Conservation (phyloP, 495 filamentous ascomycete species). For the Aspergillus nidulans region DNA sequence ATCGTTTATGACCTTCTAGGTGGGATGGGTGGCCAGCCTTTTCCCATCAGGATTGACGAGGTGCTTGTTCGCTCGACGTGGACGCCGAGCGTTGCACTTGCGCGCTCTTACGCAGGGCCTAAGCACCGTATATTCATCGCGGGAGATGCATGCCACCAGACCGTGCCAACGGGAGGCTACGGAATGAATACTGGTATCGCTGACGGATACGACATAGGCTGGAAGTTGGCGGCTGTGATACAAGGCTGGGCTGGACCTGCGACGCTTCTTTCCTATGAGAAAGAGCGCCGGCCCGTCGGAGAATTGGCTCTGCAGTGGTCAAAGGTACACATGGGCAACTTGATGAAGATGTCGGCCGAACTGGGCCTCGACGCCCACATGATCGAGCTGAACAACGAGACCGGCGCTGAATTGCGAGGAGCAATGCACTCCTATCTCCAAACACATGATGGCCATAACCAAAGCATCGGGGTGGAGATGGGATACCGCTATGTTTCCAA, state of each 20-base stretch:
- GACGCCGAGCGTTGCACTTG: slow-evolving; percentile 21
- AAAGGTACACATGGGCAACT: slow-evolving; percentile 2
- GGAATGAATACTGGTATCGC: slow-evolving; percentile 31
- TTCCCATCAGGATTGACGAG: not conserved
- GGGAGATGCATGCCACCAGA: not conserved
- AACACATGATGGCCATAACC: slow-evolving; percentile 11
- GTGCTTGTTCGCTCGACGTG: slow-evolving; percentile 13
- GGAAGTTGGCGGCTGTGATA: slow-evolving; percentile 25
- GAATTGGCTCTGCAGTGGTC: slow-evolving; percentile 12
- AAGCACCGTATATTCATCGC: slow-evolving; percentile 17
- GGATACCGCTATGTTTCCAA: slow-evolving; percentile 3
- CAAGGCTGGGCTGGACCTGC: slow-evolving; percentile 15
- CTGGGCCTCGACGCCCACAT: not conserved
- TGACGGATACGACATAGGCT: slow-evolving; percentile 28
- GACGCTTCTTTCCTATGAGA: slow-evolving; percentile 22
- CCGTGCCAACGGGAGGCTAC: slow-evolving; percentile 24
- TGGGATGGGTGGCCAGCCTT: not conserved
- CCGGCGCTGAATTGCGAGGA: not conserved
- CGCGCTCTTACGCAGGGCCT: slow-evolving; percentile 8
- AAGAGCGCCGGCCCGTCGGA: slow-evolving; percentile 22
- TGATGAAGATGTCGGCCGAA: not conserved
- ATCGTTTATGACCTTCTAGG: not conserved
- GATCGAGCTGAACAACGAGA: not conserved
- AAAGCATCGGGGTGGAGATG: slow-evolving; percentile 13
- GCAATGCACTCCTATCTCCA: slow-evolving; percentile 1